These are phyloP conservation scores for Crepidotus variabilis DNA, from an alignment of 768 basidiomycete species.

Conservation along the genomic window DNA sequence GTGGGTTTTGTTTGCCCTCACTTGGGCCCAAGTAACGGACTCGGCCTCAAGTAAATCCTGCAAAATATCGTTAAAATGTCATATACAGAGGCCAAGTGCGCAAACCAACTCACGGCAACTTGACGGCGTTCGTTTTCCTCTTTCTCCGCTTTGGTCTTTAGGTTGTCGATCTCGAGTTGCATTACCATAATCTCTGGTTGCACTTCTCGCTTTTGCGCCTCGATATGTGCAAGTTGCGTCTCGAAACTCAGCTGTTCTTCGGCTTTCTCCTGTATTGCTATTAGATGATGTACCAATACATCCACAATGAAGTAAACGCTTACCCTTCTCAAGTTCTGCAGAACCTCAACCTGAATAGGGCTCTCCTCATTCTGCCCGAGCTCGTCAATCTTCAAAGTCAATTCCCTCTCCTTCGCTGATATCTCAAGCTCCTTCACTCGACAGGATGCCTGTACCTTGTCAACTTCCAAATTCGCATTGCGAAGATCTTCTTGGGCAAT, in stretches of 20 bases:
- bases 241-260: neutral
- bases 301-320: neutral
- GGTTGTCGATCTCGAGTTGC: neutral
- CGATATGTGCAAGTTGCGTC: constrained; percentile 2
- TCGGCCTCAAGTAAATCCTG: neutral
- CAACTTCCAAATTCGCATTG: neutral
- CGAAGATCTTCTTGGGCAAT: neutral
- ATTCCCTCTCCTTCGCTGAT: neutral
- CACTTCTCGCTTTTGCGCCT: neutral
- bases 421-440: neutral
- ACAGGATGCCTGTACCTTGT: neutral
- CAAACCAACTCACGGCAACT: neutral
- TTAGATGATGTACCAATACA: too few species aligned
- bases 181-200: constrained; percentile 2
- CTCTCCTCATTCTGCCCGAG: constrained; percentile 2
- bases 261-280: neutral
- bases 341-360: constrained; percentile 1
- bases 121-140: neutral
- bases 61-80: neutral
- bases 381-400: neutral
- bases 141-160: constrained; percentile 1
- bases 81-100: neutral
- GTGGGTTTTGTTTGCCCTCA: neutral
- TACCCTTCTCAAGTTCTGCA: constrained; percentile 1
- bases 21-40: neutral